These are phyloP conservation scores for Collybiopsis confluens DNA, from an alignment of 768 basidiomycete genomes.

Conservation along the genomic window DNA sequence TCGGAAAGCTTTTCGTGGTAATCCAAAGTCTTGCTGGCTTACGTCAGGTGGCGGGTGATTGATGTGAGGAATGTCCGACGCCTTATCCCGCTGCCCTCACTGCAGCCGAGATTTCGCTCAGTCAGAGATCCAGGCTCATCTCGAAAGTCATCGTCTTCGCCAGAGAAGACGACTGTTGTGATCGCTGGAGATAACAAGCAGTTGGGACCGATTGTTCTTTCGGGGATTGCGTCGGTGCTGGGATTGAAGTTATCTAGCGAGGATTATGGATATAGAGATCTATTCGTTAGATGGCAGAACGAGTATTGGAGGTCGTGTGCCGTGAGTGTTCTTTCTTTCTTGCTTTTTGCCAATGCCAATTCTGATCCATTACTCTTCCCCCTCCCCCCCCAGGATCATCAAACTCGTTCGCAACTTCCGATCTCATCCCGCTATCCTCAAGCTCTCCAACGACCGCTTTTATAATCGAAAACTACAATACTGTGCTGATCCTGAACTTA, in stretches of 20 bases:
- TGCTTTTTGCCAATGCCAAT: neutral
- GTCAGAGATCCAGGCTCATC: constrained; percentile 22
- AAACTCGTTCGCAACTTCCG: constrained; percentile 58
- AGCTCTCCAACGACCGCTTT: constrained; percentile 55
- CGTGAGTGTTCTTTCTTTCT: constrained; percentile 19
- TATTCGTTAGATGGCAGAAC: constrained; percentile 28
- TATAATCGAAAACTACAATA: constrained; percentile 48
- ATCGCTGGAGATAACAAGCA: constrained; percentile 45
- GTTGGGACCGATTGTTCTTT: constrained; percentile 41
- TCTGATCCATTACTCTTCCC: constrained; percentile 2
- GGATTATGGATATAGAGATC: constrained; percentile 45
- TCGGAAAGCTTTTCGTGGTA: no score
- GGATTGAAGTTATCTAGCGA: constrained; percentile 59
- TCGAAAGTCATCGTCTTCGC: constrained; percentile 24
- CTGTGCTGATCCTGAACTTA: constrained; percentile 40
- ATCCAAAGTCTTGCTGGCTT: no score
- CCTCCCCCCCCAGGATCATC: no score
- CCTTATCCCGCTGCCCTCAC: constrained; percentile 1
- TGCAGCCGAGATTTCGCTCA: constrained; percentile 18
- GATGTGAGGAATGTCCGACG: no score
- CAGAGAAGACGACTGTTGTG: constrained; percentile 29
- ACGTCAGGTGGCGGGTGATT: no score
- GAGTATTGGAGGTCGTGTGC: constrained; percentile 15
- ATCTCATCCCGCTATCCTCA: constrained; percentile 50
- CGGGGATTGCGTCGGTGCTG: constrained; percentile 30